Base-by-base conservation (phyloP, 495 filamentous ascomycete species). In the Penicillium longicatenatum region DNA sequence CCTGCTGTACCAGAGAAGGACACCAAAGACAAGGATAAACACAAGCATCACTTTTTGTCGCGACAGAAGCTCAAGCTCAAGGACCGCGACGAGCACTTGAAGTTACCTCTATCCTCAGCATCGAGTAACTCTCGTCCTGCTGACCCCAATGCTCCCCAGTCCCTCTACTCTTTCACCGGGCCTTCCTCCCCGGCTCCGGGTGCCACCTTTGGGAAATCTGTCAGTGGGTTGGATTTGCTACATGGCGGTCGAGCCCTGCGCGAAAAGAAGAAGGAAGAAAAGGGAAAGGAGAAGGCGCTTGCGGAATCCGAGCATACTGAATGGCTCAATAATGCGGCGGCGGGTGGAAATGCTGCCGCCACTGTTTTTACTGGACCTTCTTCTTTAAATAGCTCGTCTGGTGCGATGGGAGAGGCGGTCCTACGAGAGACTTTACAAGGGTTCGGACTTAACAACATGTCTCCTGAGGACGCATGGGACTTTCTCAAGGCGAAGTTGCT, bases 381-480 rank as follows among this genome's bases (percentile, higher is more conserved):
- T 10, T 75, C 76, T 2, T 47, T 74, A 10, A 72, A 67, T 9
- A 73, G 66, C 30, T 67, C 72, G 11, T 58, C 64, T 5, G 72
- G 69, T 11, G 50, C 66, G 9, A 59, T 75, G 5, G 72, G 68
- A 4, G 75, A 79, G 14, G 70, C 76, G 26, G 68, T 73, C 16
- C 52, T 82, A 11, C 74, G 78, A 24, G 80, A 83, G 26, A 74
- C 72, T 6, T 61, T 82, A 20, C 79, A 81, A 52, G 80, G 81
- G 0, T 86, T 90, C 61, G 91, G 91, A 1, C 74, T 96, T 21
- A 84, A 89, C 57, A 91, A 90, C 61, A 88, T 97, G 85, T 84
- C 83, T 6, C 79, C 88, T 1, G 94, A 99, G 61, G 92, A 97
- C 68, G 93, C 92, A 7, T 99, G 95, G 95, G 91, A 93, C 22